Percentiles rank a stretch among this genome's conserved stretches.
Evolutionary conservation across 805 yeast species (phyloP).

Genomic region (Clavispora phyllophila): DNA sequence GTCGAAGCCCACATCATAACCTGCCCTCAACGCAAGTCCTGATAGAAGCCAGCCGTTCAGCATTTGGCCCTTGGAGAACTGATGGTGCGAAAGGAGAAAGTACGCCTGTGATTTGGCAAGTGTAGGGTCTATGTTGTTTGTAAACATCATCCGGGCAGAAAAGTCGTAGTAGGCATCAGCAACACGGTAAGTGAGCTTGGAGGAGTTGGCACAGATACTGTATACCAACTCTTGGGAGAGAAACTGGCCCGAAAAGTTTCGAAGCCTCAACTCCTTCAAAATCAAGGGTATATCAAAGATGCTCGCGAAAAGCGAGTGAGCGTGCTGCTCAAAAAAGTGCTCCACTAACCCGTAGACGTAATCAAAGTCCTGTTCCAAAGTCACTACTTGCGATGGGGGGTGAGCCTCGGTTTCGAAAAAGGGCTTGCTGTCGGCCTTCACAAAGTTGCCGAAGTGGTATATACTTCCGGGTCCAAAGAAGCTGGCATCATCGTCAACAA

Average conservation of each 20-base stretch:
- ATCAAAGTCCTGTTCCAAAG: conserved; percentile 11
- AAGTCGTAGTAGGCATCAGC: conserved; percentile 12
- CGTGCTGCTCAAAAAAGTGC: conserved; percentile 7
- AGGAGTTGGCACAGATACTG: conserved; percentile 13
- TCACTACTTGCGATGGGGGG: conserved; percentile 1
- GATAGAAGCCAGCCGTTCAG: conserved; percentile 14
- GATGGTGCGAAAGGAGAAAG: conserved; percentile 12
- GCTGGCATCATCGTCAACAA: conserved; percentile 7
- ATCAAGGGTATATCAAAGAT: conserved; percentile 9
- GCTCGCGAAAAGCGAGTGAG: conserved; percentile 3
- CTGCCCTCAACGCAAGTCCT: conserved; percentile 13
- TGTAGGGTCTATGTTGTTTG: conserved; percentile 5
- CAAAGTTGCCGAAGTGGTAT: conserved; percentile 4
- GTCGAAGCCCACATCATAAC: conserved; percentile 14
- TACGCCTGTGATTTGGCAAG: conserved; percentile 13
- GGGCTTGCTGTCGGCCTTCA: conserved; percentile 5
- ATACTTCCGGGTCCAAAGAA: conserved; percentile 17
- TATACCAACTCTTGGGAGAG: conserved; percentile 9
- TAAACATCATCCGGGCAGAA: conserved; percentile 7
- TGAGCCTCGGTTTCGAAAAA: background rate
- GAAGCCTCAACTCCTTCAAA: conserved; percentile 7
- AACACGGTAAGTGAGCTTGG: conserved; percentile 6
- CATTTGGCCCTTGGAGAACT: conserved; percentile 12
- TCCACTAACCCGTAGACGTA: conserved; percentile 10
- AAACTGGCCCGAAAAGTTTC: conserved; percentile 7